Conservation (phyloP, 2,329 filamentous ascomycete genomes). For the Fusarium fracticaudum region DNA sequence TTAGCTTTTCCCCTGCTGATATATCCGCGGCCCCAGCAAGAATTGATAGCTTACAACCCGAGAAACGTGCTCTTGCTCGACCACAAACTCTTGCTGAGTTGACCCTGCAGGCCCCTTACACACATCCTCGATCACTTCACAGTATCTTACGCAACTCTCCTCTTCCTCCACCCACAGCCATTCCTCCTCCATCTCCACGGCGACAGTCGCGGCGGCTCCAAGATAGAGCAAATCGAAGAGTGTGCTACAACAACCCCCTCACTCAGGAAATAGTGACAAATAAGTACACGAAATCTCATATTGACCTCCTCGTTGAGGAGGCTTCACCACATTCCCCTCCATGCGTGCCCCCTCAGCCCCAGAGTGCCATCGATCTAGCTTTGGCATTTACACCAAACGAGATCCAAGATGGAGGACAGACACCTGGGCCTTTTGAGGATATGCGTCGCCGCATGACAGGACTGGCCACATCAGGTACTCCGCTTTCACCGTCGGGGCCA, state of each 20-base stretch:
- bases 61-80: constrained; percentile 26
- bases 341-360: constrained; percentile 45
- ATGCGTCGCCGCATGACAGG: constrained; percentile 67
- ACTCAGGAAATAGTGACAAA: constrained; percentile 72
- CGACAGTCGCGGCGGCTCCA: constrained; percentile 64
- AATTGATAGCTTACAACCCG: constrained; percentile 11
- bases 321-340: constrained; percentile 58
- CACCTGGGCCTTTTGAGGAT: constrained; percentile 71
- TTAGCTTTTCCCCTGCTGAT: constrained; percentile 56
- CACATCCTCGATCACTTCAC: constrained; percentile 65
- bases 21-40: constrained; percentile 27
- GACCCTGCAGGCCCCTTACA: constrained; percentile 61
- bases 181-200: constrained; percentile 62
- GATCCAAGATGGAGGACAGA: constrained; percentile 68
- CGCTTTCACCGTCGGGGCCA: constrained; percentile 52
- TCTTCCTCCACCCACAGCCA: constrained; percentile 62
- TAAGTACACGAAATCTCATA: constrained; percentile 70
- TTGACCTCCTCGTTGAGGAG: constrained; percentile 69
- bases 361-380: constrained; percentile 58
- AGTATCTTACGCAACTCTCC: constrained; percentile 75
- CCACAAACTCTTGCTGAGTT: constrained; percentile 24
- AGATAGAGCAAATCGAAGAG: constrained; percentile 64
- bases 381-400: constrained; percentile 64
- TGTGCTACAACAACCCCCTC: constrained; percentile 70
- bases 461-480: constrained; percentile 53